Conservation (phyloP, 2,329 filamentous ascomycete genomes). For the Hortaea werneckii region DNA sequence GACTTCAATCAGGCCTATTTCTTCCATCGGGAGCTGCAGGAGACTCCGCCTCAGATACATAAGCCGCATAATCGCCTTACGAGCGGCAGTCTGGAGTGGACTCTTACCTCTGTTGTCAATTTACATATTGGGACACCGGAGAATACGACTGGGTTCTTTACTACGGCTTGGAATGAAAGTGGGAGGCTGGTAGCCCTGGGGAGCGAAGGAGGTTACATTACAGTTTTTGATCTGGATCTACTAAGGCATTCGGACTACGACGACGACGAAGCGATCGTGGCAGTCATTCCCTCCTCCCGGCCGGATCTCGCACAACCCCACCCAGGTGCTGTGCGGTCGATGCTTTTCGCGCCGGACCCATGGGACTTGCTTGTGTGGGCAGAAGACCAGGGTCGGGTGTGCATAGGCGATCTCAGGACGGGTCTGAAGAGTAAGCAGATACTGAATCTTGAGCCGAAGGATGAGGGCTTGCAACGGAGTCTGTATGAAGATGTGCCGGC, state of each 20-base stretch:
- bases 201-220: slow-evolving; percentile 71
- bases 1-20: slow-evolving; percentile 83
- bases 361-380: slow-evolving; percentile 91
- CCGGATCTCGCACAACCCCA: slow-evolving; percentile 43
- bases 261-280: slow-evolving; percentile 56
- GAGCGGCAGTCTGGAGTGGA: slow-evolving; percentile 29
- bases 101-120: slow-evolving; percentile 29
- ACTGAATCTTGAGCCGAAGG: slow-evolving; percentile 51
- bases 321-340: slow-evolving; percentile 73
- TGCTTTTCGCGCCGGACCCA: slow-evolving; percentile 83
- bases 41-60: slow-evolving; percentile 25
- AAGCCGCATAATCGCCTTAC: slow-evolving; percentile 29
- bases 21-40: slow-evolving; percentile 46
- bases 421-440: slow-evolving; percentile 60
- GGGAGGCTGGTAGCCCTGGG: slow-evolving; percentile 64
- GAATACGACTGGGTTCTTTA: slow-evolving; percentile 54
- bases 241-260: slow-evolving; percentile 27
- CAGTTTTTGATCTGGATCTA: slow-evolving; percentile 54
- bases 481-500: slow-evolving; percentile 15
- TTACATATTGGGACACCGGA: slow-evolving; percentile 31
- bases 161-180: slow-evolving; percentile 64
- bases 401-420: slow-evolving; percentile 61
- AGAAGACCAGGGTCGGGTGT: slow-evolving; percentile 70
- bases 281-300: slow-evolving; percentile 67
- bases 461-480: slow-evolving; percentile 47